Evolutionary conservation across 106 monocot species (phyloP).

Genomic region (Dioscorea dumetorum): DNA sequence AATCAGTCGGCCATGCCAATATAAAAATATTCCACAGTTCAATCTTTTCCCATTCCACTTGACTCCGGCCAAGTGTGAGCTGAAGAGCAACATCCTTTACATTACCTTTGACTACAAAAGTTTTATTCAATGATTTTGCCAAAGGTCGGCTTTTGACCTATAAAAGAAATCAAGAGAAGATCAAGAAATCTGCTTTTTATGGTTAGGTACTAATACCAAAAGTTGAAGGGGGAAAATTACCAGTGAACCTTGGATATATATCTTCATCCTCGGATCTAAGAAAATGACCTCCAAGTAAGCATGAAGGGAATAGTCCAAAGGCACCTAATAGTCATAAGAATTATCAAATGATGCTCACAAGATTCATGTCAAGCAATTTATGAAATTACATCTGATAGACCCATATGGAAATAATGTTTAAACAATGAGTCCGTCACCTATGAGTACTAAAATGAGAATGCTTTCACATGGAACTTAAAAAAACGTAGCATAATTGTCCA

Average conservation of each 20-base stretch:
- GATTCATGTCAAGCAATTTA: too few relatives aligned
- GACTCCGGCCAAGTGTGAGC: conserved; percentile 54
- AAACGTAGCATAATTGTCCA: too few relatives aligned
- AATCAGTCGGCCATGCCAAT: conserved; percentile 86
- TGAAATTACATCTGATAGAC: background rate
- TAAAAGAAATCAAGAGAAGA: conserved; percentile 1
- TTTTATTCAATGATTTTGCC: conserved; percentile 51
- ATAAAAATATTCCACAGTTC: conserved; percentile 74
- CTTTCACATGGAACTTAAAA: too few relatives aligned
- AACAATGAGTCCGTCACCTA: background rate
- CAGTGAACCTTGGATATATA: conserved; percentile 62
- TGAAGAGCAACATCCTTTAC: conserved; percentile 44
- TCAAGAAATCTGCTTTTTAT: background rate
- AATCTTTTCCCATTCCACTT: conserved; percentile 48
- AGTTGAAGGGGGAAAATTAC: conserved; percentile 20
- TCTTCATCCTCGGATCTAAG: conserved; percentile 64
- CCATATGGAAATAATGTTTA: background rate
- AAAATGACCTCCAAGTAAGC: conserved; percentile 80
- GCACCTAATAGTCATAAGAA: conserved; percentile 37
- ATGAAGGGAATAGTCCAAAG: conserved; percentile 71
- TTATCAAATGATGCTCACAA: background rate
- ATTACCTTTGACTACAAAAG: conserved; percentile 25
- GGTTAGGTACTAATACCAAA: background rate
- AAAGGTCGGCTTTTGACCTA: conserved; percentile 60
- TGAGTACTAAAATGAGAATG: too few relatives aligned